Conservation (phyloP, 768 basidiomycete species). For the Calocybe gangraenosa region DNA sequence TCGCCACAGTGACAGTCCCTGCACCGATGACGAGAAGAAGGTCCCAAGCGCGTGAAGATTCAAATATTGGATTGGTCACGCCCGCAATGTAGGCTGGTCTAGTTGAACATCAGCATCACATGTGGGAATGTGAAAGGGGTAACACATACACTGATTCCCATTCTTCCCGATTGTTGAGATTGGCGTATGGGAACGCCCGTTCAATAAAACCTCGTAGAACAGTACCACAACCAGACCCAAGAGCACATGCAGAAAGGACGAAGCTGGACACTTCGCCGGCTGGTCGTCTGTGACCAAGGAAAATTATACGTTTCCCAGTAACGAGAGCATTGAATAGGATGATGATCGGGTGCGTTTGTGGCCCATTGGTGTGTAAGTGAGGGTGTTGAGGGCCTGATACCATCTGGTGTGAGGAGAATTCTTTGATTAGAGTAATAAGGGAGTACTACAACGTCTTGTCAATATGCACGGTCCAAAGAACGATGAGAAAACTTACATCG, state of each 20-base stretch:
- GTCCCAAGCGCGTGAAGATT: conserved; percentile 86
- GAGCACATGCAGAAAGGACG: conserved; percentile 90
- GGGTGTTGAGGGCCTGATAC: conserved; percentile 80
- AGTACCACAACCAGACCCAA: conserved; percentile 87
- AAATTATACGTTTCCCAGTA: conserved; percentile 94
- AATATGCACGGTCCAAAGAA: neutral
- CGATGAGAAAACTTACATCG: conserved; percentile 56
- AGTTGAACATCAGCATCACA: conserved; percentile 6
- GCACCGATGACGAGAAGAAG: conserved; percentile 87
- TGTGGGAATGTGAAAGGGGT: neutral
- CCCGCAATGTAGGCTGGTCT: conserved; percentile 95
- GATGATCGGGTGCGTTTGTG: conserved; percentile 89
- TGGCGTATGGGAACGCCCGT: conserved; percentile 93
- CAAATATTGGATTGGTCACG: conserved; percentile 96
- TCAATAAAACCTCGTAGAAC: conserved; percentile 84
- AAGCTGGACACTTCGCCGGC: conserved; percentile 88
- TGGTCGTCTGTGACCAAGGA: conserved; percentile 85
- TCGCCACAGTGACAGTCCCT: conserved; percentile 82
- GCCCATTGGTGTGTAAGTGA: conserved; percentile 90
- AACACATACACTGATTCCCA: conserved; percentile 79
- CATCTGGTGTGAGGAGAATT: conserved; percentile 57
- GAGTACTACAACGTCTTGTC: conserved; percentile 62
- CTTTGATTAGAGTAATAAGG: conserved; percentile 83
- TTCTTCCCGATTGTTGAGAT: conserved; percentile 82
- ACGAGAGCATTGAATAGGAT: conserved; percentile 94